Evolutionary conservation across 768 basidiomycete species (phyloP), one percentile per base, ranked within the genome.

Genomic region (Termitomyces eurrhizus): DNA sequence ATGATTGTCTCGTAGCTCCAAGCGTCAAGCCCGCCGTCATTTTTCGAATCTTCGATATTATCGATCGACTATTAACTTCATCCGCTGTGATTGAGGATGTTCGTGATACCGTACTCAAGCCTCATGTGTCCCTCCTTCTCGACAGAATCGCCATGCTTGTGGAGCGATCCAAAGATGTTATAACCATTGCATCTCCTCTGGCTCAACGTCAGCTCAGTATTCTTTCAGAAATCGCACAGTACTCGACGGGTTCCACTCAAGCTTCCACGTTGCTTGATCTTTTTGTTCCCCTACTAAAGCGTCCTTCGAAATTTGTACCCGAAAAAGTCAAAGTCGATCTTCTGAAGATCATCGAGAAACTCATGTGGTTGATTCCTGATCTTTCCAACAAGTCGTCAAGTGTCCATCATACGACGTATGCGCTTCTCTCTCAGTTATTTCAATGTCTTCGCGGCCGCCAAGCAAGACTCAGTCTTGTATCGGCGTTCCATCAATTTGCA

Each of bases 21-120:
- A 92, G 89, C 62, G 93, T 97, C 72, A 97, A 98, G 72, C 87
- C 93, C 2, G 73, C 83, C 0, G 95, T 98, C 16, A 77, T 96
- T 46, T 81, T 81, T 14, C 84, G 85, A 56, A 81, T 98, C 4
- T 89, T 96, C 65, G 95, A 98, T 68, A 86, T 96, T 60, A 79
- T 95, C 52, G 92, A 94, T 46, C 80, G 79, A 37, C 71, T 98
- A 0, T 76, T 92, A 53, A 78, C 70, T 4, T 76, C 83, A 33
- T 83, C 89, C 2, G 71, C 78, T 2, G 78, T 79, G 5, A 83
- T 88, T 45, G 75, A 74, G 33, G 68, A 67, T 13, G 75, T 88
- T 33, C 77, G 80, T 1, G 80, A 83, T 32, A 64, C 65, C 24
- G 77, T 92, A 35, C 73, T 95, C 61, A 82, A 83, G 64, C 93